Evolutionary conservation across 2,329 filamentous ascomycete species (phyloP).

Genomic region (Aspergillus novofumigatus): DNA sequence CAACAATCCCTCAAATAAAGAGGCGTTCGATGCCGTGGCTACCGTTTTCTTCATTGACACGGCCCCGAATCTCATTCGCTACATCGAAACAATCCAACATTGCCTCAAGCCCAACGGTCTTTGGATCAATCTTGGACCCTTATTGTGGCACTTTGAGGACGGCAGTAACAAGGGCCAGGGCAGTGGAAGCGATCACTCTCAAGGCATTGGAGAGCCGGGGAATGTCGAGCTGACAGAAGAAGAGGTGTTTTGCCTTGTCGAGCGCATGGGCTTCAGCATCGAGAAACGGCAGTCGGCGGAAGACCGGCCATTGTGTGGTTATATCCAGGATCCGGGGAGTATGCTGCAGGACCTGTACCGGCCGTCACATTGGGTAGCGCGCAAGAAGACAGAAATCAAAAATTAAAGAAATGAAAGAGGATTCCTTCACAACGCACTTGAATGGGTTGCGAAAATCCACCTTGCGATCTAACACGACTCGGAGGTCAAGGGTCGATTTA

Average conservation of each 20-base stretch:
- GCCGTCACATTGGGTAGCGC: conserved; percentile 79
- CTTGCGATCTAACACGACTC: too few species aligned
- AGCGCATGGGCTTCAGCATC: conserved; percentile 71
- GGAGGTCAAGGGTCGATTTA: neutral
- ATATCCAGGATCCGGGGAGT: conserved; percentile 78
- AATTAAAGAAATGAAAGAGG: neutral
- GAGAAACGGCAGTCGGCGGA: conserved; percentile 57
- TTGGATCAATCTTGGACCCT: conserved; percentile 83
- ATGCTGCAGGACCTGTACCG: conserved; percentile 82
- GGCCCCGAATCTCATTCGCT: conserved; percentile 85
- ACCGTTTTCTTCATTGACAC: conserved; percentile 97
- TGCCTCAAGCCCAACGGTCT: conserved; percentile 75
- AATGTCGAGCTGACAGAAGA: conserved; percentile 87
- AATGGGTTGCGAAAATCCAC: neutral
- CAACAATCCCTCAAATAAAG: conserved; percentile 56
- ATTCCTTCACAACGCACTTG: too few species aligned
- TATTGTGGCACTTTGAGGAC: conserved; percentile 94
- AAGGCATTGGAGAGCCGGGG: conserved; percentile 81
- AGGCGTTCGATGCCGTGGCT: conserved; percentile 73
- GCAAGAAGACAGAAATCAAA: conserved; percentile 49
- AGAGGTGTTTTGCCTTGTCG: conserved; percentile 74
- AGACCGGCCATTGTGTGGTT: conserved; percentile 60
- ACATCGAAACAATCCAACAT: conserved; percentile 75
- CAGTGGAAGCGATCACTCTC: conserved; percentile 19
- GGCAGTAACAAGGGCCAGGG: conserved; percentile 20